Percentiles rank a stretch among this genome's conserved stretches.
phyloP scores from a whole-genome alignment of 2,329 filamentous ascomycete species.

The Colletotrichum liaoningense region DNA sequence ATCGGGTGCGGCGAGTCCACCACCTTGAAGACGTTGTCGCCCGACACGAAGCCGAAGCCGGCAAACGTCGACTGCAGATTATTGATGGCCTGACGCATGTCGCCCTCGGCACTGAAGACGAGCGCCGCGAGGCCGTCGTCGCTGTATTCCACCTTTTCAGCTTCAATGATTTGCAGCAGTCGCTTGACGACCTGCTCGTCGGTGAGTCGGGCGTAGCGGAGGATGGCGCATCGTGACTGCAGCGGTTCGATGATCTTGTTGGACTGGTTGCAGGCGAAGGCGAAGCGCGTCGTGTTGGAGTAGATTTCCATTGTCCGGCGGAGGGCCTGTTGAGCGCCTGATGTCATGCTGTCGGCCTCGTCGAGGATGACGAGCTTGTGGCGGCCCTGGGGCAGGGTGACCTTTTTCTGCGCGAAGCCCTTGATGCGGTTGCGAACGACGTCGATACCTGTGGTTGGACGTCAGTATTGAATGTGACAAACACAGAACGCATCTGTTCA shows the following conservation, averaged over 20 bases:
- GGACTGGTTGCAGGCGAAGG: conserved; percentile 97
- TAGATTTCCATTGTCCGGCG: conserved; percentile 99
- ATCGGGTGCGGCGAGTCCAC: conserved; percentile 97
- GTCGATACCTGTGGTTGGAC: conserved; percentile 77
- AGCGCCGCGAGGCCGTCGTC: conserved; percentile 96
- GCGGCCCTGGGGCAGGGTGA: conserved; percentile 88
- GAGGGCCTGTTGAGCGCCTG: conserved; percentile 93
- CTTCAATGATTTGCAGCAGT: conserved; percentile 90
- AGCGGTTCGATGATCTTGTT: conserved; percentile 99
- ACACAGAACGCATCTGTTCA: conserved; percentile 63
- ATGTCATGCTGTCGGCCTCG: conserved; percentile 98
- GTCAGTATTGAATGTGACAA: background rate
- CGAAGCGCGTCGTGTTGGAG: conserved; percentile 94
- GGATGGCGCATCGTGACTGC: conserved; percentile 94
- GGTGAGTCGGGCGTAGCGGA: conserved; percentile 91
- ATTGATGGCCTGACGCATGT: conserved; percentile 99
- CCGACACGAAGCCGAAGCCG: conserved; percentile 96
- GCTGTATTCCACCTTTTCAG: conserved; percentile 88
- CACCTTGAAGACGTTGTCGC: conserved; percentile 97
- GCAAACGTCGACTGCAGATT: conserved; percentile 94
- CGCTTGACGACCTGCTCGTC: conserved; percentile 93
- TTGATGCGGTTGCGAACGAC: conserved; percentile 98
- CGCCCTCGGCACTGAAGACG: conserved; percentile 96
- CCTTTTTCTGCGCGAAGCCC: conserved; percentile 98
- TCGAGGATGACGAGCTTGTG: conserved; percentile 98